These are phyloP conservation scores for Cucurbita ficifolia DNA, from an alignment of 306 rosid genomes.

Conservation along the genomic window DNA sequence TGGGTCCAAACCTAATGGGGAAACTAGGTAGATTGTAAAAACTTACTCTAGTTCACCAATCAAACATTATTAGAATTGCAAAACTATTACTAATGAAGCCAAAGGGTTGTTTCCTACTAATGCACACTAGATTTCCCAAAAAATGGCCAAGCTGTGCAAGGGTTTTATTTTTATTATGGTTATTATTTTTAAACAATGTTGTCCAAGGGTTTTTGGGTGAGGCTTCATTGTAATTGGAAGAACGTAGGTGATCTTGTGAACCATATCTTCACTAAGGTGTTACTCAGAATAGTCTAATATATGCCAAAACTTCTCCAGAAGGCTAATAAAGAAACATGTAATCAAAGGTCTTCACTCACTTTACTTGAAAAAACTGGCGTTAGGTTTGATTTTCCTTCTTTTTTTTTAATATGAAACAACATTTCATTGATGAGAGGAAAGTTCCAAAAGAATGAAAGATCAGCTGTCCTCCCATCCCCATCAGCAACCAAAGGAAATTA, in stretches of 20 bases:
- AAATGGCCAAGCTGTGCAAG: background rate
- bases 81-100: background rate
- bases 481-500: background rate
- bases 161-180: background rate
- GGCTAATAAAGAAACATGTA: background rate
- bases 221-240: background rate
- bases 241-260: no score
- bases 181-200: no score
- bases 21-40: background rate
- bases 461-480: background rate
- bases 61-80: no score
- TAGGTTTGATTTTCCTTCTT: background rate
- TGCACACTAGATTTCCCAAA: background rate
- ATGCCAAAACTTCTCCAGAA: background rate
- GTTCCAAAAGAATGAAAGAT: background rate
- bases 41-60: no score
- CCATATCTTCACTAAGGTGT: background rate
- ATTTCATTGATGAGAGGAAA: background rate
- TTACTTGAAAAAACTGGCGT: background rate
- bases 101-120: background rate
- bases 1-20: background rate
- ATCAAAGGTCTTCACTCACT: background rate
- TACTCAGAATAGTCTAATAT: background rate
- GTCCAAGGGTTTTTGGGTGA: background rate
- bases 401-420: no score